Evolutionary conservation across 345 rosid genomes (phyloP), one percentile per base, ranked within the genome.

Genomic region (Boechera retrofracta): DNA sequence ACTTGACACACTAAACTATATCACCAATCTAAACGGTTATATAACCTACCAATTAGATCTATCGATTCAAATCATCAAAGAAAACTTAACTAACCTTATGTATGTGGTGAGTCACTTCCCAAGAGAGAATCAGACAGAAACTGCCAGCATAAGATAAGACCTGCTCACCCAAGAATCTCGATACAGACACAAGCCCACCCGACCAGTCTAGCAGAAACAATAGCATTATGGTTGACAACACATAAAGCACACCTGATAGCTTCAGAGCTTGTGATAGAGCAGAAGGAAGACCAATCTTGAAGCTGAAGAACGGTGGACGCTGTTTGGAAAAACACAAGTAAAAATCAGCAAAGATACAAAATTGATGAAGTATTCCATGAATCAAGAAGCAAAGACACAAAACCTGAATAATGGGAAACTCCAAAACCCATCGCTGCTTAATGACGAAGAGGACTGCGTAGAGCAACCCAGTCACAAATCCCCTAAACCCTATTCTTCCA

Each of bases 401-500:
- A 33, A 92, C 99, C 93, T 95, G 99, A 84, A 95, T 87, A 67
- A 90, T 88, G 16, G 99, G 97, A 64, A 95, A 95, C 78, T 86
- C 82, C 84, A 95, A 77, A 6, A 92, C 74, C 98, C 99, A 91
- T 78, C 94, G 69, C 26, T 74, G 85, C 81, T 82, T 86, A 33
- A 78, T 79, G 4, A 88, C 80, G 66, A 79, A 88, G 33, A 86
- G 76, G 4, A 59, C 74, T 0, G 84, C 94, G 56, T 92, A 92
- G 29, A 87, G 66, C 74, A 89, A 82, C 4, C 99, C 99, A 32
- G 76, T 74, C 5, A 77, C 86, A 79, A 85, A 92, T 75, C 97
- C 97, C 71, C 89, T 84, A 84, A 90, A 82, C 72, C 90, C 93
- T 35, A 84, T 44, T 56, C 78, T 81, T 24, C 84, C 81, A 72